Base-by-base conservation (phyloP, 495 filamentous ascomycete genomes). In the Parmelia sp. region DNA sequence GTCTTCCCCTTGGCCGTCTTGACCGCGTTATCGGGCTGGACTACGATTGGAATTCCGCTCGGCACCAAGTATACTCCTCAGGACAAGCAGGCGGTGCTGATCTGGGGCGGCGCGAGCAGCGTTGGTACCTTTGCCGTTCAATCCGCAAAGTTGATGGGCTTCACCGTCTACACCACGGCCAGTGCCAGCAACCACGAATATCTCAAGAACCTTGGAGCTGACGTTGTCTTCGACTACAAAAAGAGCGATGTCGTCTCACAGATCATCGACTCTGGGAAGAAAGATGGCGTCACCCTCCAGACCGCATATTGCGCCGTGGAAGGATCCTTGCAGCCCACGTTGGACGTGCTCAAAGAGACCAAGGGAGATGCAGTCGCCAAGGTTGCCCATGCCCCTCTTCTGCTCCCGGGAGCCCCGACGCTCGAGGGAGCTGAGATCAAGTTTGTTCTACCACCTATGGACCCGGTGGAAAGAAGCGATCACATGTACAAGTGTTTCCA, bases 91-190 rank as follows among this genome's bases (percentile, higher is more conserved):
- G 68, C 36, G 36, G 64, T 77, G 6, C 35, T 78, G 4, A 64
- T 78, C 9, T 77, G 75, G 76, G 74, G 75, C 29, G 76, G 73
- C 37, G 68, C 70, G 3, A 70, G 72, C 0, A 67, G 62, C 33
- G 74, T 78, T 8, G 76, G 76, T 17, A 69, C 66, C 49, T 67
- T 68, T 60, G 69, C 67, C 6, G 74, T 78, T 17, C 76, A 78
- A 53, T 70, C 75, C 40, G 75, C 76, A 6, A 60, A 57, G 19
- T 68, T 69, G 0, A 61, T 71, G 45, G 76, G 75, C 14, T 73
- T 67, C 31, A 66, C 68, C 11, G 73, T 75, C 63, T 71, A 71
- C 59, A 68, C 74, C 15, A 74, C 71, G 12, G 63, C 68, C 2
- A 71, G 71, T 19, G 53, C 71, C 8, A 68, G 66, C n/a, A 74